phyloP scores from a whole-genome alignment of 495 filamentous ascomycete genomes.

The Xylaria curta region DNA sequence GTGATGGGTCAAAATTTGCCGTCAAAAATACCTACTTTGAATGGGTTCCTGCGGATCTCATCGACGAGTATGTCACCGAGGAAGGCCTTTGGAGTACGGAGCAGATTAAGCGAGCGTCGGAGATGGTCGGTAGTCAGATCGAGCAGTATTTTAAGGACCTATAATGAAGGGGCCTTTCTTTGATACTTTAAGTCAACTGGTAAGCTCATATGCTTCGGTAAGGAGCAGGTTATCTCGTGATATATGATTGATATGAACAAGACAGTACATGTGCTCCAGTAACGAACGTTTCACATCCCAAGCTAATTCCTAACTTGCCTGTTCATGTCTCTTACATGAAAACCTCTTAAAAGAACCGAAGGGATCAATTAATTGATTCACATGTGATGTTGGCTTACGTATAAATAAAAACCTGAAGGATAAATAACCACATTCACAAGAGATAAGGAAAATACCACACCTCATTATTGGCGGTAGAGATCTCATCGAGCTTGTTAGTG shows the following conservation, averaged over 20 bases:
- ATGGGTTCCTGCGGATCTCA: slow-evolving; percentile 60
- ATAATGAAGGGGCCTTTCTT: slow-evolving; percentile 21
- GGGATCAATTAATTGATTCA: too few species aligned
- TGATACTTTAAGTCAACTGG: too few species aligned
- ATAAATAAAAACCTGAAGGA: too few species aligned
- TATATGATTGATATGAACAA: neutral
- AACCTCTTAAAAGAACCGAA: neutral
- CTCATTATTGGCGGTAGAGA: too few species aligned
- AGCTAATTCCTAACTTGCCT: neutral
- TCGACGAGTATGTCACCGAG: slow-evolving; percentile 66
- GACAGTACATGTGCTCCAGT: neutral
- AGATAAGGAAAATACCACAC: neutral
- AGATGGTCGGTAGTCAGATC: slow-evolving; percentile 37
- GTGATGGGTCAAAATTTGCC: slow-evolving; percentile 14
- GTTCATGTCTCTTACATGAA: neutral
- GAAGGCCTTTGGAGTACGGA: slow-evolving; percentile 44
- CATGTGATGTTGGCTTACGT: too few species aligned
- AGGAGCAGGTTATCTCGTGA: too few species aligned
- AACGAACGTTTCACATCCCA: neutral
- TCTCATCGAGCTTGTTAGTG: neutral
- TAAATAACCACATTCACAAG: neutral
- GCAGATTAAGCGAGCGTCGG: slow-evolving; percentile 41
- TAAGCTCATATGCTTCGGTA: neutral
- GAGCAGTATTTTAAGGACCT: slow-evolving; percentile 42
- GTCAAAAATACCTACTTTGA: slow-evolving; percentile 71